Evolutionary conservation across 495 filamentous ascomycete species (phyloP), one percentile per base, ranked within the genome.

Genomic region (Talaromyces wortmannii): DNA sequence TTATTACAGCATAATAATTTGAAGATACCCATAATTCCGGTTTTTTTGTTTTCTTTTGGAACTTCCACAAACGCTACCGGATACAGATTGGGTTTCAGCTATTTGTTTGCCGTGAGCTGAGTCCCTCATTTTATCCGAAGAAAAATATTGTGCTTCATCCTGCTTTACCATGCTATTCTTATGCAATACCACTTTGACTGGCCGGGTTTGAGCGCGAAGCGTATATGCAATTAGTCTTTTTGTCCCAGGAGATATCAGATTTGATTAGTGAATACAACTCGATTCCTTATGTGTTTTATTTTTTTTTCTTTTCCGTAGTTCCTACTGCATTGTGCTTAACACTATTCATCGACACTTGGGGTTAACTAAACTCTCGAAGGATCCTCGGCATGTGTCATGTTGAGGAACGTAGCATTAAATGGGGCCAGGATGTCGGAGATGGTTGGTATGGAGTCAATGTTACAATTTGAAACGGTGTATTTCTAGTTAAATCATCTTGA

Each of bases 61-160:
- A 90, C 63, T 18, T 11, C 8, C 7, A 8, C 15, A 18, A 48
- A 18, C 15, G 45, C 8, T 8, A 60, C 67, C 74, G 76, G 72
- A 67, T 68, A 64, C 61, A 78, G 76, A 76, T 73, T 77, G 73
- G 75, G 77, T 64, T 78, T 63, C 66, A 72, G 71, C 58, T 66
- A 68, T 63, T 56, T 56, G 45, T 45, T 56, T 55, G 23, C 61
- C 48, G 62, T 72, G 72, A 68, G 63, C 68, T 74, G 69, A 71
- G 67, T 73, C 73, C 74, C 75, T 77, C 71, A 77, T 78, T 73
- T 63, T 65, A 64, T 76, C 78, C 76, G 74, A 55, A 80, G 61
- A 79, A 61, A 53, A 66, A 65, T 13, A 3, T 45, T 48, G 13
- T n/a, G 57, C 61, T 56, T 45, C 48, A 52, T 60, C 69, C 65